Percentiles rank a stretch among this genome's conserved stretches.
phyloP scores from a whole-genome alignment of 2,329 filamentous ascomycete species.

The Hymenoscyphus repandus region DNA sequence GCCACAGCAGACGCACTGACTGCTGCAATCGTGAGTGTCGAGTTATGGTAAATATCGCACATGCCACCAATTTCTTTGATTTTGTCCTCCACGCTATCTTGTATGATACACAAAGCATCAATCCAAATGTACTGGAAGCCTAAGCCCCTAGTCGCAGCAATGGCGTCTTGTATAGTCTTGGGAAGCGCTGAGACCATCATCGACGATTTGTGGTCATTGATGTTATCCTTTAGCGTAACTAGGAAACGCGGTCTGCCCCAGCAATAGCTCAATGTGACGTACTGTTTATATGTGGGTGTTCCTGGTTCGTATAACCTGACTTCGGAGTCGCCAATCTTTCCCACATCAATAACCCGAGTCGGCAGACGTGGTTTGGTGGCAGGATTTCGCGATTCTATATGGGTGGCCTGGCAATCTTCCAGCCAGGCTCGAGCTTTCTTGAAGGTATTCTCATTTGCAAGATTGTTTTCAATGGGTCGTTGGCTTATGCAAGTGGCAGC shows the following conservation, averaged over 20 bases:
- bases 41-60: conserved; percentile 30
- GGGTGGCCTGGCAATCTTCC: not conserved
- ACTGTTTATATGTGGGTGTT: not conserved
- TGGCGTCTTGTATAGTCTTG: conserved; percentile 12
- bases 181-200: conserved; percentile 8
- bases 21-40: conserved; percentile 12
- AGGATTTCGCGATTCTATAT: not conserved
- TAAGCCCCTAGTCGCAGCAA: conserved; percentile 5
- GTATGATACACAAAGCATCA: conserved; percentile 8
- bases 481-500: conserved; percentile 7
- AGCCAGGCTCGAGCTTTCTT: conserved; percentile 1
- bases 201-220: conserved; percentile 3
- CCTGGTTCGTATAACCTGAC: conserved; percentile 5
- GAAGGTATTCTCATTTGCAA: conserved; percentile 1
- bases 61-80: conserved; percentile 9
- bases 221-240: conserved; percentile 1
- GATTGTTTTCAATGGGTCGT: conserved; percentile 1
- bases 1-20: conserved; percentile 8
- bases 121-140: conserved; percentile 7
- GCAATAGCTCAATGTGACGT: conserved; percentile 4
- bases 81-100: conserved; percentile 13
- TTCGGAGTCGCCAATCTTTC: not conserved
- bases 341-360: conserved; percentile 10
- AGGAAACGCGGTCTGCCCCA: conserved; percentile 3
- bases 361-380: conserved; percentile 1